Base-by-base conservation (phyloP, 2,329 filamentous ascomycete genomes). In the Alternaria infectoria region DNA sequence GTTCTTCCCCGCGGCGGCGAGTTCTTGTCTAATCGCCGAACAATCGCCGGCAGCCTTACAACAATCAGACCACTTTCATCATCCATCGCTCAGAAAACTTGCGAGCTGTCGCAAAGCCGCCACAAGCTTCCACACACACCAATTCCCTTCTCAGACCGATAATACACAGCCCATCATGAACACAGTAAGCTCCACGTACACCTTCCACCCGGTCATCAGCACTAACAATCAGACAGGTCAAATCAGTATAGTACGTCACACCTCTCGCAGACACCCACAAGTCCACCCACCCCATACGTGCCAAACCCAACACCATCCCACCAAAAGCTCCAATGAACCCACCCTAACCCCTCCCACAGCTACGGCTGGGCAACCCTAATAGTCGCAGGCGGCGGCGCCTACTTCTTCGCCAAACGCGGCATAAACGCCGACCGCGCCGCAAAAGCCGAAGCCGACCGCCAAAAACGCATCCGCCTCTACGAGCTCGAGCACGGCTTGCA, bases 341-440 rank as follows among this genome's bases (percentile, higher is more conserved):
- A 12, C 19, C n/a, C 64, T 66, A 59, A 68, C 58, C n/a, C 32
- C 4, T 15, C 15, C 8, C 5, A 4, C 63, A 97, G 93, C 92
- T 84, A 95, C 76, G 96, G 96, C 77, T 97, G 93, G 96, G 94
- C 92, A 72, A 87, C 93, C 54, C 87, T 98, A 58, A 96, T 94
- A 78, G 86, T 73, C 56, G 93, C 94, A 70, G 96, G 95, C 77
- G 96, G 89, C 69, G 92, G 91, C 67, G 93, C 95, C 75, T 99
- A 98, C 86, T 93, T 92, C 84, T 97, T 97, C 79, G 96, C 96
- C 68, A 99, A 99, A 86, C 87, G 89, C 77, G 90, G 90, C 80
- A 97, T 99, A 86, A 97, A 97, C 79, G 92, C 92, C 71, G 93
- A 97, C 81, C 92, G 95, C 68, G 89, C 91, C 65, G 86, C 88